Base-by-base conservation (phyloP, 2,329 filamentous ascomycete genomes). In the Paraphaeosphaeria sporulosa region DNA sequence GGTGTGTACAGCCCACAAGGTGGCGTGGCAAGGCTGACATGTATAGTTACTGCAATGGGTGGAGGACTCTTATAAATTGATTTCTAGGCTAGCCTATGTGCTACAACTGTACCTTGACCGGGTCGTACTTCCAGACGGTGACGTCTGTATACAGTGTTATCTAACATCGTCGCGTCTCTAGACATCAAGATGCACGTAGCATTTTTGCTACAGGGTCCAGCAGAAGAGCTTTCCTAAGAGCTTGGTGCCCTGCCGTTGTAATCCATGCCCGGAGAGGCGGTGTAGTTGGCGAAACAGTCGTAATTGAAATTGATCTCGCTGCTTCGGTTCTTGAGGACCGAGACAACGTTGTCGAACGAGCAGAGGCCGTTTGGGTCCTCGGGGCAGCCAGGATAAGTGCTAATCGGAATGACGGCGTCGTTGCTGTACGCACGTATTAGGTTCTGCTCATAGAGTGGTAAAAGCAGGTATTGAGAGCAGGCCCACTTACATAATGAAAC, bases 271-370 rank as follows among this genome's bases (percentile, higher is more conserved):
- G 69, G 47, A 25, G 32, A 30, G 7, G 68, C 70, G 0, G 69
- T 72, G 30, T 73, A 75, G 43, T 75, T 71, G 1, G 59, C 72
- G 58, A 72, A 69, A 49, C 72, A 75, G 52, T 74, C 71, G 49
- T 73, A 71, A 9, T 68, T 52, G 44, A 62, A 74, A 34, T 74
- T 64, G 42, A 73, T 74, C 51, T 74, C 70, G 0, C 61, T 60
- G 57, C 67, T 73, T 7, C 71, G 48, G 57, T 68, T 70, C 64
- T 69, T 59, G n/a, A 75, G 54, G 15, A 72, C 71, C 4, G 57
- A 55, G 9, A 75, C 69, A 0, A 74, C 70, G 19, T 64, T 66
- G 27, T 75, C 70, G 23, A 75, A 72, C 0, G 68, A 63, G 59
- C 71, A 74, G 10, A 74, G 66, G 1, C 71, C 71, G 44, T 74